phyloP scores from a whole-genome alignment of 805 yeast species.

The Candida fluviatilis region DNA sequence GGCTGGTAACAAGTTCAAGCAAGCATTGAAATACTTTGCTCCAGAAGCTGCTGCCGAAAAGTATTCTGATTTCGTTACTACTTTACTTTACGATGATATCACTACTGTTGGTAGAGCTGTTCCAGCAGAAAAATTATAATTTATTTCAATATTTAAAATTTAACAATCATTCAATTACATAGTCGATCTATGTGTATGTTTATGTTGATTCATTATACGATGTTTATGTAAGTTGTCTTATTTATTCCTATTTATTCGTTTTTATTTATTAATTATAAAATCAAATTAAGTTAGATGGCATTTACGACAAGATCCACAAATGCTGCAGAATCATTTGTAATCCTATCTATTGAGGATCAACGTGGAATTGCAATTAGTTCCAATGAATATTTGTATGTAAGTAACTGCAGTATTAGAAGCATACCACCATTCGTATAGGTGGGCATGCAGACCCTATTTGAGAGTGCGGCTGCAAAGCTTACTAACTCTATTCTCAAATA shows the following conservation, averaged over 20 bases:
- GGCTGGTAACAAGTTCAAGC: conserved; percentile 59
- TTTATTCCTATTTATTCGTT: background rate
- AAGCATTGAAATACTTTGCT: conserved; percentile 67
- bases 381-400: no score
- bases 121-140: conserved; percentile 38
- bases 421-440: no score
- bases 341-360: no score
- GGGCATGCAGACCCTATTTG: no score
- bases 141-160: background rate
- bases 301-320: no score
- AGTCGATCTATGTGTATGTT: conserved; percentile 1
- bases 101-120: conserved; percentile 48
- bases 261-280: background rate
- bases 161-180: background rate
- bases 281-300: no score
- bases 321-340: no score
- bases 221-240: background rate
- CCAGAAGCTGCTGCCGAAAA: conserved; percentile 71
- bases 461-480: no score
- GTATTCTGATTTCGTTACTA: conserved; percentile 74
- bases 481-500: no score
- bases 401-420: no score
- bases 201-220: background rate
- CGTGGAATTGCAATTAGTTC: no score
- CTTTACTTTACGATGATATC: conserved; percentile 69